Percentiles rank a stretch among this genome's conserved stretches.
phyloP scores from a whole-genome alignment of 2,329 filamentous ascomycete species.

The Fonsecaea erecta region DNA sequence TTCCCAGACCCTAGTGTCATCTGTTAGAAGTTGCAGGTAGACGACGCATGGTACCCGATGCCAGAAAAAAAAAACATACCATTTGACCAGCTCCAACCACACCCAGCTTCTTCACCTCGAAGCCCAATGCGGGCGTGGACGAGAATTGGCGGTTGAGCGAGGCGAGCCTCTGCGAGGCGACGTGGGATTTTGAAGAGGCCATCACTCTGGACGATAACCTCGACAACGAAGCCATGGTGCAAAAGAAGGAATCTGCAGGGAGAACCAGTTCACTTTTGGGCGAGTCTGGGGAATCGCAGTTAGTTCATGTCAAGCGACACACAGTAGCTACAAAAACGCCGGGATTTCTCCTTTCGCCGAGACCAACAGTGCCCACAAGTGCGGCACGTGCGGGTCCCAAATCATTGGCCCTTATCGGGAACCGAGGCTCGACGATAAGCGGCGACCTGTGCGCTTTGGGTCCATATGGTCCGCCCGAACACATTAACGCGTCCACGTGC shows the following conservation, averaged over 20 bases:
- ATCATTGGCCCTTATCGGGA: background rate
- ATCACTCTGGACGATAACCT: constrained; percentile 43
- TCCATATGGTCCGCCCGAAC: background rate
- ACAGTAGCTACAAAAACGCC: constrained; percentile 4
- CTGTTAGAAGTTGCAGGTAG: background rate
- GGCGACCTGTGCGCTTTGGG: background rate
- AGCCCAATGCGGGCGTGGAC: constrained; percentile 63
- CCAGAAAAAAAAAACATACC: constrained; percentile 61
- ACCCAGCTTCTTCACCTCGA: constrained; percentile 83
- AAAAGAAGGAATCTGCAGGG: constrained; percentile 8
- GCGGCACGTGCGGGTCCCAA: background rate
- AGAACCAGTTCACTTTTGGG: no score
- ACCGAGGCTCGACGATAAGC: background rate
- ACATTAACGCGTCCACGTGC: background rate
- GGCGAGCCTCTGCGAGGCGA: constrained; percentile 44
- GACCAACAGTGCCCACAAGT: no score
- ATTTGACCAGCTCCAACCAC: constrained; percentile 96
- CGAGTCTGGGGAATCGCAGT: background rate
- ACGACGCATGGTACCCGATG: background rate
- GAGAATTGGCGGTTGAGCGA: constrained; percentile 65
- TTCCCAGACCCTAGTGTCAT: constrained; percentile 76
- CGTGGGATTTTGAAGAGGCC: constrained; percentile 41
- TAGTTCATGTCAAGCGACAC: no score
- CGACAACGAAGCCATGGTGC: constrained; percentile 31
- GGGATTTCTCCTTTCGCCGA: constrained; percentile 18